These are phyloP conservation scores for Trichoderma gamsii DNA, from an alignment of 495 filamentous ascomycete species.

Conservation along the genomic window DNA sequence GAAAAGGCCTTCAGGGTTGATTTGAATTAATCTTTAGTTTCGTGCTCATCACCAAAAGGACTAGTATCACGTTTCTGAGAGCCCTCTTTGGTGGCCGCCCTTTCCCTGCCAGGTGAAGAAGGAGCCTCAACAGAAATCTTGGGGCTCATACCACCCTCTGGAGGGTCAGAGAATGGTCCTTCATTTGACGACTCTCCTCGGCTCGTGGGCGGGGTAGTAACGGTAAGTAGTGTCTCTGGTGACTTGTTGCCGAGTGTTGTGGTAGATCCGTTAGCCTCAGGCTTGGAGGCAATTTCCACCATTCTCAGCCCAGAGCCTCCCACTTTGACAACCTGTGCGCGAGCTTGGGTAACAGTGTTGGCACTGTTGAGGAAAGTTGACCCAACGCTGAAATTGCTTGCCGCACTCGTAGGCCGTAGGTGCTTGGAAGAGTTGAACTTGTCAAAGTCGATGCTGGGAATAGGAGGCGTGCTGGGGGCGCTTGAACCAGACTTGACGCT, in stretches of 20 bases:
- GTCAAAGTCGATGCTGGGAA: slow-evolving; percentile 48
- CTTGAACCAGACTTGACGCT: slow-evolving; percentile 65
- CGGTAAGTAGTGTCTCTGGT: neutral
- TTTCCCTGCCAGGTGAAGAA: neutral
- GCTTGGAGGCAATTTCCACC: slow-evolving; percentile 24
- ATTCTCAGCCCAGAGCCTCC: slow-evolving; percentile 41
- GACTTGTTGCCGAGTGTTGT: slow-evolving; percentile 28
- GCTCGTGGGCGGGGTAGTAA: slow-evolving; percentile 20
- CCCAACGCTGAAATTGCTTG: slow-evolving; percentile 54
- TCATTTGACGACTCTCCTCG: neutral
- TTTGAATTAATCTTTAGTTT: slow-evolving; percentile 33
- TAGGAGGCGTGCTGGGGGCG: slow-evolving; percentile 45
- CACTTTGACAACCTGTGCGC: slow-evolving; percentile 50
- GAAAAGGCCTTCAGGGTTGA: slow-evolving; percentile 16
- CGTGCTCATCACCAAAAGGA: slow-evolving; percentile 53
- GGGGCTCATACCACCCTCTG: slow-evolving; percentile 9
- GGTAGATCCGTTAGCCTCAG: neutral
- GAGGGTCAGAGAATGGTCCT: slow-evolving; percentile 53
- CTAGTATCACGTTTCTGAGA: slow-evolving; percentile 35
- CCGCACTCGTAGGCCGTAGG: slow-evolving; percentile 38
- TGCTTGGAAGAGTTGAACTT: slow-evolving; percentile 40
- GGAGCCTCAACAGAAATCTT: slow-evolving; percentile 1
- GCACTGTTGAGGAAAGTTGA: slow-evolving; percentile 58
- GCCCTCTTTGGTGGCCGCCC: slow-evolving; percentile 15
- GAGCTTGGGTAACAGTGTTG: slow-evolving; percentile 45